A percentile compares a stretch with the other conserved stretches of the same genome.
Conservation (phyloP, 352 stramenopile species). For the Hyaloperonospora arabidopsidis region DNA sequence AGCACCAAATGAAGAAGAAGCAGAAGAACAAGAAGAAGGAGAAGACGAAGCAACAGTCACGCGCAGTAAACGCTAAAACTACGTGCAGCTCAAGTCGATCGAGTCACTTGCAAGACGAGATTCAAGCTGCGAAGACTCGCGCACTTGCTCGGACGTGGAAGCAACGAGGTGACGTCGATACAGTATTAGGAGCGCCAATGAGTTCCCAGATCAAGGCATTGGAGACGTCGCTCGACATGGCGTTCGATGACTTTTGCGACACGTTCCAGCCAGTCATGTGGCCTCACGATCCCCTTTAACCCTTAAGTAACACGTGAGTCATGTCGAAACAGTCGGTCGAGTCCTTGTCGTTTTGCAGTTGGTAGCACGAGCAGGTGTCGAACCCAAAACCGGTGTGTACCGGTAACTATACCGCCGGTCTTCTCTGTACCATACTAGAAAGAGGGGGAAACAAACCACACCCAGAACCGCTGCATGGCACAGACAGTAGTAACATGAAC, state of each 20-base stretch:
- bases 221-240: constrained; percentile 43
- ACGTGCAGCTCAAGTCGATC: constrained; percentile 19
- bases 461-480: constrained; percentile 1
- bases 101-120: constrained; percentile 32
- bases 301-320: not conserved
- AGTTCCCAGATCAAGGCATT: constrained; percentile 19
- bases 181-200: not conserved
- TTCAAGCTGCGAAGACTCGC: constrained; percentile 33
- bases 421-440: constrained; percentile 1
- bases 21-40: constrained; percentile 12
- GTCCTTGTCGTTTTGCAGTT: not conserved
- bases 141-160: constrained; percentile 32
- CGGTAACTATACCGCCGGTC: not conserved
- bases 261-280: constrained; percentile 48
- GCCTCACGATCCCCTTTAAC: constrained; percentile 32
- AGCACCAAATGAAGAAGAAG: constrained; percentile 4
- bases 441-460: constrained; percentile 2
- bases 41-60: constrained; percentile 15
- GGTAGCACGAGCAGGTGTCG: not conserved
- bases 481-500: constrained; percentile 41
- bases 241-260: constrained; percentile 66
- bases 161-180: constrained; percentile 1
- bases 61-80: not conserved
- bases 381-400: not conserved
- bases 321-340: too few species aligned